phyloP scores from a whole-genome alignment of 2,329 filamentous ascomycete species.

The Zasmidium cellare region DNA sequence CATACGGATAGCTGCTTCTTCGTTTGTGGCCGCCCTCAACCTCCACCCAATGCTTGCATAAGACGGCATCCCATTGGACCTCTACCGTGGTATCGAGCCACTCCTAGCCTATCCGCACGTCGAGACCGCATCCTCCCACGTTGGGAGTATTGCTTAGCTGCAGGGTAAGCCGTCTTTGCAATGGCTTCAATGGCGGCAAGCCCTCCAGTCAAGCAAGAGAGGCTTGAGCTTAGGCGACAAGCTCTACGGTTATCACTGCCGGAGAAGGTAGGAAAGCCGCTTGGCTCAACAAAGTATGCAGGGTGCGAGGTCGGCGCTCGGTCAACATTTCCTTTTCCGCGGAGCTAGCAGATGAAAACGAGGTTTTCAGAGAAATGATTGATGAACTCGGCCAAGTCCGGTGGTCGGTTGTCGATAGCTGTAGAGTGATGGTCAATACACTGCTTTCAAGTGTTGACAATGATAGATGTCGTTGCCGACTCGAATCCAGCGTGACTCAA shows the following conservation, averaged over 20 bases:
- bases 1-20: not conserved
- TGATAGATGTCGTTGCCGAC: too few species aligned
- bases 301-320: constrained; percentile 20
- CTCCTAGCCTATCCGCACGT: not conserved
- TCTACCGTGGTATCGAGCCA: not conserved
- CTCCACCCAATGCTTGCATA: not conserved
- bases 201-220: not conserved
- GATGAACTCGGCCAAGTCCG: not conserved
- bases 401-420: not conserved
- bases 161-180: constrained; percentile 1
- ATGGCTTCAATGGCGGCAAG: not conserved
- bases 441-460: too few species aligned
- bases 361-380: not conserved
- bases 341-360: constrained; percentile 1
- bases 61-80: not conserved
- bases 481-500: too few species aligned
- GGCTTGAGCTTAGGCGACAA: constrained; percentile 7
- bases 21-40: not conserved
- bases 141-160: constrained; percentile 5
- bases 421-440: too few species aligned
- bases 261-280: constrained; percentile 13
- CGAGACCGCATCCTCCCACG: not conserved
- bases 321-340: constrained; percentile 20
- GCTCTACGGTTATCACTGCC: constrained; percentile 15
- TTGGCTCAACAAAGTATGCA: constrained; percentile 19